Evolutionary conservation across 2,329 filamentous ascomycete genomes (phyloP).

Genomic region (Periconia digitata): DNA sequence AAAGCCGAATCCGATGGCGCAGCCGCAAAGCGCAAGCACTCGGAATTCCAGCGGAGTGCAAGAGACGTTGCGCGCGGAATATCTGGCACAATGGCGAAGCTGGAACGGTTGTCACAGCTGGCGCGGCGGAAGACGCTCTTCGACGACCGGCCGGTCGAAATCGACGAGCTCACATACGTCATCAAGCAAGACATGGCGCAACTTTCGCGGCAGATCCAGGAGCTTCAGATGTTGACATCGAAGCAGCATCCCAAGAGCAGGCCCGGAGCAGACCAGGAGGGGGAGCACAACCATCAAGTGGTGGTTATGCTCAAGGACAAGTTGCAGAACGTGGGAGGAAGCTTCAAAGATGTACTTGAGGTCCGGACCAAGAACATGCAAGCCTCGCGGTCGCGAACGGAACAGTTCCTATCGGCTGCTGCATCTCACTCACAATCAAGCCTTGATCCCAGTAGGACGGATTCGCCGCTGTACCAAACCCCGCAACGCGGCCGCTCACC

Average conservation of each 20-base stretch:
- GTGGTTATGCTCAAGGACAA: constrained; percentile 89
- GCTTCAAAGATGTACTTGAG: constrained; percentile 97
- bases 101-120: constrained; percentile 89
- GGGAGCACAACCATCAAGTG: constrained; percentile 97
- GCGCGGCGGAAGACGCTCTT: constrained; percentile 97
- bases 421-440: constrained; percentile 69
- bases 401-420: constrained; percentile 94
- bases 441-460: constrained; percentile 69
- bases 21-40: constrained; percentile 55
- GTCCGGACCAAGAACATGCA: constrained; percentile 98
- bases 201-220: constrained; percentile 83
- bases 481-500: constrained; percentile 65
- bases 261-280: constrained; percentile 67
- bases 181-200: constrained; percentile 95
- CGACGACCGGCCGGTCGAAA: constrained; percentile 94
- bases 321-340: constrained; percentile 86
- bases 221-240: constrained; percentile 75
- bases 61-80: constrained; percentile 92
- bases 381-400: constrained; percentile 85
- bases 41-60: constrained; percentile 90
- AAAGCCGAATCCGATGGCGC: constrained; percentile 58
- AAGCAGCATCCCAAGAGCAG: constrained; percentile 69
- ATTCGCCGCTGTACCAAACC: constrained; percentile 84
- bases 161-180: constrained; percentile 93
- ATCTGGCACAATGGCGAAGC: constrained; percentile 86